Percentiles rank a stretch among this genome's conserved stretches.
Conservation (phyloP, 805 yeast genomes). For the Maudiozyma pseudohumilis region DNA sequence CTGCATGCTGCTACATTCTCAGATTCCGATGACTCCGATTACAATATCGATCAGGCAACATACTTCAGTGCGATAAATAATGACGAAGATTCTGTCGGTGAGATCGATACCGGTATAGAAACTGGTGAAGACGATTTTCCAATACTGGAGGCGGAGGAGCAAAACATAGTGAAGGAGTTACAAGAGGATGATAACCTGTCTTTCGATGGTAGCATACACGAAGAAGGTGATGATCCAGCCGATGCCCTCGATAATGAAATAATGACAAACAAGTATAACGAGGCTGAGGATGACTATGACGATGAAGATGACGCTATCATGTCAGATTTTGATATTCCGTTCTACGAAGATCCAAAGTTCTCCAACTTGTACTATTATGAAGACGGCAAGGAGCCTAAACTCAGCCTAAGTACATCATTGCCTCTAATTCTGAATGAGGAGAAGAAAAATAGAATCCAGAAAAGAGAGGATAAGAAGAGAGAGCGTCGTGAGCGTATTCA, state of each 20-base stretch:
- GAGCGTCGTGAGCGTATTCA: constrained; percentile 25
- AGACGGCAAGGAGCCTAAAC: constrained; percentile 26
- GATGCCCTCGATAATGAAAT: constrained; percentile 9
- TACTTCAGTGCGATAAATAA: constrained; percentile 23
- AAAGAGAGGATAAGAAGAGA: constrained; percentile 21
- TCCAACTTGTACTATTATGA: constrained; percentile 26
- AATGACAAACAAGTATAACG: constrained; percentile 9
- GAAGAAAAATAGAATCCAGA: constrained; percentile 18
- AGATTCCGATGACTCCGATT: constrained; percentile 28
- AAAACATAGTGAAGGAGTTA: constrained; percentile 23
- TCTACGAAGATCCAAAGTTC: constrained; percentile 34
- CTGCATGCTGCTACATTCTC: constrained; percentile 25
- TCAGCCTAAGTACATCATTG: constrained; percentile 26
- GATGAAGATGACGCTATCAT: constrained; percentile 28
- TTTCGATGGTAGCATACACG: constrained; percentile 28
- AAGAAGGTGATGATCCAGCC: constrained; percentile 25
- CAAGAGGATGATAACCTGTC: constrained; percentile 26
- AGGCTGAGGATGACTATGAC: constrained; percentile 24
- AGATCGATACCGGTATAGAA: constrained; percentile 24
- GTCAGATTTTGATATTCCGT: constrained; percentile 32
- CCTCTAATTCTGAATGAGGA: constrained; percentile 27
- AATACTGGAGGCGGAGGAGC: constrained; percentile 26
- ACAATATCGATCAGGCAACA: constrained; percentile 27
- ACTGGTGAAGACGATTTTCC: constrained; percentile 28
- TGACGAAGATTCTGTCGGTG: constrained; percentile 28